Evolutionary conservation across 306 rosid genomes (phyloP).

Genomic region (Sicyos baderoa): DNA sequence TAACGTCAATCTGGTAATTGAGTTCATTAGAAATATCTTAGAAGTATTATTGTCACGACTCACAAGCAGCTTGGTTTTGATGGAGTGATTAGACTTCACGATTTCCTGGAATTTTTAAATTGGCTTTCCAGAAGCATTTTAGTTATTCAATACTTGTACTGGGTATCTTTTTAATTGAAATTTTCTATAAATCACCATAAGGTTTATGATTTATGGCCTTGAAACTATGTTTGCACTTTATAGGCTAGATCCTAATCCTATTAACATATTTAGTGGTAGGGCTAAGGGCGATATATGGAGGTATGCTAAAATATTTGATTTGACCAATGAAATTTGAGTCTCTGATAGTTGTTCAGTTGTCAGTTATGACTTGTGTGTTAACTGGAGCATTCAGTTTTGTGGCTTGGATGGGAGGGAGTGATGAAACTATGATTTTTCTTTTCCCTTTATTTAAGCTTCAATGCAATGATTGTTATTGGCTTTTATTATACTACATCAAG

Average conservation of each 20-base stretch:
- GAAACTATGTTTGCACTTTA: neutral
- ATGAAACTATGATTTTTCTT: neutral
- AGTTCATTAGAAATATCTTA: neutral
- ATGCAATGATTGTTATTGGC: too few relatives aligned
- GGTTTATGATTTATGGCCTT: neutral
- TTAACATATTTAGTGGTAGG: neutral
- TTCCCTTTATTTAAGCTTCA: neutral
- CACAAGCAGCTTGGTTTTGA: neutral
- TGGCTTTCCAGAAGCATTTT: neutral
- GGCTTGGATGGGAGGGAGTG: neutral
- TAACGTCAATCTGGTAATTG: too few relatives aligned
- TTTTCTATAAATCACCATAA: neutral
- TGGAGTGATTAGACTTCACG: neutral
- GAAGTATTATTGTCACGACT: neutral
- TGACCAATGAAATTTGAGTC: neutral
- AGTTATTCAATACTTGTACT: neutral
- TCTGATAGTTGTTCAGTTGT: too few relatives aligned
- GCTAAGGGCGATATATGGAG: neutral
- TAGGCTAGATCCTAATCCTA: neutral
- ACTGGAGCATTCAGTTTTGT: constrained; percentile 1
- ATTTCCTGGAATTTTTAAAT: neutral
- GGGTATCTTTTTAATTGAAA: neutral
- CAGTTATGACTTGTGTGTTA: neutral
- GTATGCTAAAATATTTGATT: neutral
- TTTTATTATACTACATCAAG: neutral